Conservation (phyloP, 2,329 filamentous ascomycete genomes). For the Apiospora arundinis region DNA sequence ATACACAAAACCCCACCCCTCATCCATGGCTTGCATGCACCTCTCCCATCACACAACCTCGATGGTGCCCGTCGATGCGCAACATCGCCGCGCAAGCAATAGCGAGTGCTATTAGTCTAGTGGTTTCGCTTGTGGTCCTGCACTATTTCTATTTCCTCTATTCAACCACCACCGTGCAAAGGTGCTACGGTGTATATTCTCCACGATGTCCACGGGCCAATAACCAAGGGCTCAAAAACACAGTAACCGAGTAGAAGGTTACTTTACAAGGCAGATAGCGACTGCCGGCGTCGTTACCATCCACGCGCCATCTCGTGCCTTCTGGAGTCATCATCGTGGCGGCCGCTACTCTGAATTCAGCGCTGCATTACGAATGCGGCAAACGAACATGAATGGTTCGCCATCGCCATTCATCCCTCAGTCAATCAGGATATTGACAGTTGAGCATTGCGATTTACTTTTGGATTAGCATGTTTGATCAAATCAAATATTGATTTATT, state of each 20-base stretch:
- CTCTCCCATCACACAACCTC: slow-evolving; percentile 11
- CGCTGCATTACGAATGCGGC: background rate
- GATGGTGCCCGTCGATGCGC: slow-evolving; percentile 4
- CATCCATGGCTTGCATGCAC: background rate
- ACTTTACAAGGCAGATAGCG: no score
- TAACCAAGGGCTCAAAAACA: background rate
- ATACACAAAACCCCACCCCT: background rate
- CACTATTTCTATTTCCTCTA: background rate
- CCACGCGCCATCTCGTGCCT: background rate
- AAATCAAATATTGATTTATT: background rate
- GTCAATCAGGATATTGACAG: slow-evolving; percentile 4
- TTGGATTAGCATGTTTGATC: background rate
- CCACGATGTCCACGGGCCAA: background rate
- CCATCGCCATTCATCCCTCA: background rate
- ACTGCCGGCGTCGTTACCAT: background rate
- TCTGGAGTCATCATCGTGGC: background rate
- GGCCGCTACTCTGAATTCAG: background rate
- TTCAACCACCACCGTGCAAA: background rate
- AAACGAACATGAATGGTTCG: background rate
- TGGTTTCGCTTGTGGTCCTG: background rate
- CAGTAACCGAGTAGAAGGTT: background rate
- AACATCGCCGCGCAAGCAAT: slow-evolving; percentile 9
- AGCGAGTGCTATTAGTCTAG: background rate
- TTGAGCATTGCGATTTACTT: background rate
- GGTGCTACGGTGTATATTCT: background rate